These are phyloP conservation scores for Anethum foeniculum DNA, from an alignment of 140 eudicot genomes.

Conservation along the genomic window DNA sequence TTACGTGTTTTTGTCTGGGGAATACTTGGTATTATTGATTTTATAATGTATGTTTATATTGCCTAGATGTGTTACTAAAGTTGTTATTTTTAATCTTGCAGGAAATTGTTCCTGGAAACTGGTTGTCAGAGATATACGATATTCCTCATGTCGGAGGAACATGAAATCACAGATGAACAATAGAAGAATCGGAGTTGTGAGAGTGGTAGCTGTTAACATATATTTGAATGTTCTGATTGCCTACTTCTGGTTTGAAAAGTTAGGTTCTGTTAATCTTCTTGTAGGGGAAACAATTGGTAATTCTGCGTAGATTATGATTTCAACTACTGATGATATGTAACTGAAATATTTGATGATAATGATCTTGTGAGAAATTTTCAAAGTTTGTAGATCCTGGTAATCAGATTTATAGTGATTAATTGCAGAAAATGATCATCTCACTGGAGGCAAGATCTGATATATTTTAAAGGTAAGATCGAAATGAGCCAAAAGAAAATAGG, in stretches of 20 bases:
- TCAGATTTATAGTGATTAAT: neutral
- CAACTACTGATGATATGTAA: neutral
- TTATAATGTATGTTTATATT: too few species aligned
- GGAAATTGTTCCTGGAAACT: constrained; percentile 14
- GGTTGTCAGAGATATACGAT: constrained; percentile 16
- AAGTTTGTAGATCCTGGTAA: neutral
- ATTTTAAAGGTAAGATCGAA: neutral
- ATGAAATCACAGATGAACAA: constrained; percentile 12
- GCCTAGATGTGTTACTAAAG: too few species aligned
- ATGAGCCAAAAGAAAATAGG: neutral
- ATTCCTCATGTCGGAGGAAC: neutral
- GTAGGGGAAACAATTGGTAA: neutral
- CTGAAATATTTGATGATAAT: neutral
- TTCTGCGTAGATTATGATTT: neutral
- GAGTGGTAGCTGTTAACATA: neutral
- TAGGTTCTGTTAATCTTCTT: neutral
- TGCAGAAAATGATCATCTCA: neutral
- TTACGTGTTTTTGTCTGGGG: too few species aligned
- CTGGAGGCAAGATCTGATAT: neutral
- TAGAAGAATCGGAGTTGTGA: constrained; percentile 4
- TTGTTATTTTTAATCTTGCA: too few species aligned
- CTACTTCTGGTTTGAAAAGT: neutral
- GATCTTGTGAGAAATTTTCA: neutral
- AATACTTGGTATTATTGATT: too few species aligned
- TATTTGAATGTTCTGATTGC: neutral